Conservation (phyloP, 352 stramenopile species). For the Thalassiosira mediterranea region DNA sequence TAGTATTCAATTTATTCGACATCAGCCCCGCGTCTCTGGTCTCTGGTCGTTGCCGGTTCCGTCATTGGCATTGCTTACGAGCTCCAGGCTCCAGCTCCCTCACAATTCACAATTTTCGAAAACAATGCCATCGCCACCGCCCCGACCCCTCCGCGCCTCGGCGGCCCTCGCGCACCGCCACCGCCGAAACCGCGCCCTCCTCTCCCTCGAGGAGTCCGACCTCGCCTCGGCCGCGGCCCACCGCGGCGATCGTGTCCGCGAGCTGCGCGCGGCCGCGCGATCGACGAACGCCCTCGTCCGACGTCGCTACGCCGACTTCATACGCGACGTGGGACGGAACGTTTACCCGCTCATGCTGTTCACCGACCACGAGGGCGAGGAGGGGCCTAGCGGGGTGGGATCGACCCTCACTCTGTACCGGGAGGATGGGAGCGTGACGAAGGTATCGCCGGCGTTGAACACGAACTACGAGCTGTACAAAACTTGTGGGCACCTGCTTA, state of each 20-base stretch:
- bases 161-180: background rate
- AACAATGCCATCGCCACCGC: too few species aligned
- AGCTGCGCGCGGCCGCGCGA: background rate
- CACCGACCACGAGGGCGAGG: background rate
- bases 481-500: conserved; percentile 8
- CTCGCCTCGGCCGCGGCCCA: background rate
- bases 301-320: conserved; percentile 6
- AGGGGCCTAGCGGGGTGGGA: conserved; percentile 5
- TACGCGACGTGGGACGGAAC: conserved; percentile 3
- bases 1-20: too few species aligned
- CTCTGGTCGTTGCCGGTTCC: too few species aligned
- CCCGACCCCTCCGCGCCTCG: background rate
- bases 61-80: too few species aligned
- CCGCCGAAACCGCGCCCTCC: background rate
- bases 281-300: background rate
- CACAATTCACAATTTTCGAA: too few species aligned
- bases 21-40: too few species aligned
- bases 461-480: conserved; percentile 28
- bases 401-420: conserved; percentile 20
- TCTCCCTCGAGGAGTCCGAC: background rate
- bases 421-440: conserved; percentile 14
- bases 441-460: background rate
- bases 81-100: too few species aligned
- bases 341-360: conserved; percentile 4
- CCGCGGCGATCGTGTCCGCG: background rate